Evolutionary conservation across 331 rosid genomes (phyloP).

Genomic region (Saraca asoca): DNA sequence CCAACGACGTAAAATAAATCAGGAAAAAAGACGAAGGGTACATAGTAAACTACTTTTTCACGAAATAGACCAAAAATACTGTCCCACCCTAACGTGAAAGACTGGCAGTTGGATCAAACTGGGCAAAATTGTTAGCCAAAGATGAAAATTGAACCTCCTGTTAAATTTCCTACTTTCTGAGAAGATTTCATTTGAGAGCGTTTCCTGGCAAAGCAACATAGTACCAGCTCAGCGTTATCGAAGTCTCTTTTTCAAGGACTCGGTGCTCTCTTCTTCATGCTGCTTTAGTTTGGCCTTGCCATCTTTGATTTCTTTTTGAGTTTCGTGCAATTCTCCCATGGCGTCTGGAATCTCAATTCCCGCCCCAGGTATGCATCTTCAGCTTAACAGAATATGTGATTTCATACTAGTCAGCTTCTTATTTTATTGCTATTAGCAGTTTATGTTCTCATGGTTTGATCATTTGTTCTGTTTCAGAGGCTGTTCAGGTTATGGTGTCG

Average conservation of each 20-base stretch:
- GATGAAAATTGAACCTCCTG: background rate
- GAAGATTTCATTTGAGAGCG: too few relatives aligned
- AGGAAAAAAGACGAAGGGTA: constrained; percentile 39
- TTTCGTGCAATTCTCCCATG: constrained; percentile 39
- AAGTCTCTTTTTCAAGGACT: background rate
- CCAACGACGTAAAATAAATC: constrained; percentile 38
- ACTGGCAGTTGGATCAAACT: background rate
- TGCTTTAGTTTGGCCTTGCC: background rate
- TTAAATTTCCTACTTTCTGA: background rate
- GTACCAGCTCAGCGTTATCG: too few relatives aligned
- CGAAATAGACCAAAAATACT: background rate
- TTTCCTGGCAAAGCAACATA: too few relatives aligned
- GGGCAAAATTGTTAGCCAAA: background rate
- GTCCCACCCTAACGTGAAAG: background rate
- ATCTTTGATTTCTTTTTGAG: background rate
- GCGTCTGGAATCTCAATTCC: constrained; percentile 60
- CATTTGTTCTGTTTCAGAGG: constrained; percentile 54
- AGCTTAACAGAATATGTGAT: background rate
- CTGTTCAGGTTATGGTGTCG: constrained; percentile 81
- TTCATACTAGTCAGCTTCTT: background rate
- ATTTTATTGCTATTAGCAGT: too few relatives aligned
- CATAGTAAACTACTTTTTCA: constrained; percentile 5
- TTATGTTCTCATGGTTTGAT: constrained; percentile 12
- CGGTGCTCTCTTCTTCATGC: background rate
- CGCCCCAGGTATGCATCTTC: constrained; percentile 59